Evolutionary conservation across 2,329 filamentous ascomycete species (phyloP).

Genomic region (Cladosporium velox): DNA sequence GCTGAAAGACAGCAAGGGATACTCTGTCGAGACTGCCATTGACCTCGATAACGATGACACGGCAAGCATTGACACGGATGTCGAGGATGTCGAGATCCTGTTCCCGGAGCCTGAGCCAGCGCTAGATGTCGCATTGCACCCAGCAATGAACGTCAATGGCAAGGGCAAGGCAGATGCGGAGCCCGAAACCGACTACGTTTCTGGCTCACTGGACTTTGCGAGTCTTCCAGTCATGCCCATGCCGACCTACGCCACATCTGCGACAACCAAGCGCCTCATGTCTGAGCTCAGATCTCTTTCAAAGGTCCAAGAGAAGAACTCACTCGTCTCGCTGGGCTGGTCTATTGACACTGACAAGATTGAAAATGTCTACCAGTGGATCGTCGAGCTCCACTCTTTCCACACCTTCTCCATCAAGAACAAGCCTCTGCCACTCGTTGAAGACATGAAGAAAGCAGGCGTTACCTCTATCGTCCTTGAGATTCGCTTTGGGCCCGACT

Average conservation of each 20-base stretch:
- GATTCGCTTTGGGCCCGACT: conserved; percentile 75
- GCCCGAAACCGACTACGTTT: conserved; percentile 58
- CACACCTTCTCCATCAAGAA: conserved; percentile 35
- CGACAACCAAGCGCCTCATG: conserved; percentile 64
- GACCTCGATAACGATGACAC: conserved; percentile 41
- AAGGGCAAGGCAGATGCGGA: not conserved
- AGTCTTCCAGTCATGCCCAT: conserved; percentile 65
- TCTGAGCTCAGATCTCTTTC: conserved; percentile 66
- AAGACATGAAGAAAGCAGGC: conserved; percentile 68
- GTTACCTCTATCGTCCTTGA: conserved; percentile 75
- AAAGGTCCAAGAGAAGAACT: conserved; percentile 62
- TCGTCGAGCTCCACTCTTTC: conserved; percentile 85
- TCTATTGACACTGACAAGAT: conserved; percentile 70
- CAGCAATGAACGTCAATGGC: not conserved
- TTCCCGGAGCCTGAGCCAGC: conserved; percentile 30
- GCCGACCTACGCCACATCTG: conserved; percentile 64
- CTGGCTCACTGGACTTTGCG: conserved; percentile 64
- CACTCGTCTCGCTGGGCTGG: conserved; percentile 74
- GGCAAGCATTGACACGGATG: conserved; percentile 52
- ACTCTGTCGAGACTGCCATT: conserved; percentile 40
- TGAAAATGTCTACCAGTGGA: conserved; percentile 84
- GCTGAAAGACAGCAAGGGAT: conserved; percentile 30
- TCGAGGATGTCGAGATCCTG: conserved; percentile 51
- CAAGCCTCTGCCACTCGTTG: conserved; percentile 62
- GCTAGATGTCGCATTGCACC: not conserved